Percentiles rank a stretch among this genome's conserved stretches.
These are phyloP conservation scores for Boletellus sp. DNA, from an alignment of 768 basidiomycete genomes.

Conservation along the genomic window DNA sequence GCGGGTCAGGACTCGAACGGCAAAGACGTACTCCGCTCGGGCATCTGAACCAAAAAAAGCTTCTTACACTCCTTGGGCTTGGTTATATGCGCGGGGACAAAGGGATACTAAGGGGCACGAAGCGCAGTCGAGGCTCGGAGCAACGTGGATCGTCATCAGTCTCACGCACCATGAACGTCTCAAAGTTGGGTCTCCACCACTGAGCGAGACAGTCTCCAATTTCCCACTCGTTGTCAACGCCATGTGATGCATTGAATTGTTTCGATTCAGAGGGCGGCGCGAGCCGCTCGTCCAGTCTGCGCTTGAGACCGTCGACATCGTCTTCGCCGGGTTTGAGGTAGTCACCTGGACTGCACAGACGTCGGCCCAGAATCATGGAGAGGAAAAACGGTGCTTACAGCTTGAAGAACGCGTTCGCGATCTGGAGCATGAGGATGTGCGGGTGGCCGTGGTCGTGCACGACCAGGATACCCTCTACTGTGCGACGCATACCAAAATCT, in stretches of 20 bases:
- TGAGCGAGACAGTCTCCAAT: slow-evolving; percentile 95
- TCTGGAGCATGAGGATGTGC: slow-evolving; percentile 96
- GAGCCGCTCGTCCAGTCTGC: slow-evolving; percentile 83
- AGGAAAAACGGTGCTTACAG: slow-evolving; percentile 53
- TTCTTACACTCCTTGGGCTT: slow-evolving; percentile 99
- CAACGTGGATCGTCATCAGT: background rate
- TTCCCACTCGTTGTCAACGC: slow-evolving; percentile 89
- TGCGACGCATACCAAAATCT: slow-evolving; percentile 94
- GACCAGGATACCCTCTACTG: slow-evolving; percentile 75
- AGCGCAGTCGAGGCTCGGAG: background rate
- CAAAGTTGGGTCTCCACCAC: slow-evolving; percentile 98
- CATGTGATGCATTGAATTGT: slow-evolving; percentile 76
- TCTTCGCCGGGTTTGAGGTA: slow-evolving; percentile 96
- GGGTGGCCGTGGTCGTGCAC: slow-evolving; percentile 97
- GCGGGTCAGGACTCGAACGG: background rate
- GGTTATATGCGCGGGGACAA: slow-evolving; percentile 91
- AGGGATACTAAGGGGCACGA: slow-evolving; percentile 66
- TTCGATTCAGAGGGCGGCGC: slow-evolving; percentile 69
- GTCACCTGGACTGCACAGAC: slow-evolving; percentile 76
- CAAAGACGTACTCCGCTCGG: slow-evolving; percentile 73
- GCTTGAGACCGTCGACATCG: slow-evolving; percentile 87
- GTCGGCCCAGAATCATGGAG: background rate
- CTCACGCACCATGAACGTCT: slow-evolving; percentile 90
- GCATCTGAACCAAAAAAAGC: slow-evolving; percentile 92
- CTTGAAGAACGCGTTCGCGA: slow-evolving; percentile 99